Conservation (phyloP, 2,329 filamentous ascomycete genomes). For the Aspergillus transmontanensis region DNA sequence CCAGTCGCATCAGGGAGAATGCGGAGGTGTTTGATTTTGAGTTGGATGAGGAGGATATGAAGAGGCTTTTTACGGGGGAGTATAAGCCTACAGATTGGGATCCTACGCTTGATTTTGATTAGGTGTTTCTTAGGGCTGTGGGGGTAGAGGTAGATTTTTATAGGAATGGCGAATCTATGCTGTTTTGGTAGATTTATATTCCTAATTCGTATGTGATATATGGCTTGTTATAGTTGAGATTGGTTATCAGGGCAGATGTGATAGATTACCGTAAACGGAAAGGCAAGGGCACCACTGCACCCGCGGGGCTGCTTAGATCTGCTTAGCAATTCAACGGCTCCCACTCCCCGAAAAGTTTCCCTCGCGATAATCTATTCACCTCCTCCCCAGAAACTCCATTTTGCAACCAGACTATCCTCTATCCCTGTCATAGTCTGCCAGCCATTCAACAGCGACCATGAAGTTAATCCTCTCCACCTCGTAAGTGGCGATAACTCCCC, state of each 20-base stretch:
- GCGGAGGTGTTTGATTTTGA: constrained; percentile 63
- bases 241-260: not conserved
- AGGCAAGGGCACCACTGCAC: not conserved
- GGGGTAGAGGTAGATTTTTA: not conserved
- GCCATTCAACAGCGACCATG: constrained; percentile 54
- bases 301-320: constrained; percentile 36
- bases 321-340: constrained; percentile 27
- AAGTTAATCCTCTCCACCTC: constrained; percentile 84
- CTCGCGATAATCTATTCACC: not conserved
- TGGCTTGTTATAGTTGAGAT: not conserved
- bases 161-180: not conserved
- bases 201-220: not conserved
- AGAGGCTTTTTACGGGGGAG: constrained; percentile 55
- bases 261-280: not conserved
- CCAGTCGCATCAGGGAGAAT: constrained; percentile 63
- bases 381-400: not conserved
- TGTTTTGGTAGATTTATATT: not conserved
- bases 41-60: constrained; percentile 60
- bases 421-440: not conserved
- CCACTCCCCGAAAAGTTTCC: constrained; percentile 7
- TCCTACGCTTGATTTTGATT: constrained; percentile 45
- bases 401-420: not conserved
- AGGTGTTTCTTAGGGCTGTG: not conserved
- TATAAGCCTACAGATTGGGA: constrained; percentile 64
- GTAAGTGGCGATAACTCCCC: constrained; percentile 54